Evolutionary conservation across 371 early-diverging fungal species (phyloP), one percentile per base, ranked within the genome.

Genomic region (Mortierella sp.): DNA sequence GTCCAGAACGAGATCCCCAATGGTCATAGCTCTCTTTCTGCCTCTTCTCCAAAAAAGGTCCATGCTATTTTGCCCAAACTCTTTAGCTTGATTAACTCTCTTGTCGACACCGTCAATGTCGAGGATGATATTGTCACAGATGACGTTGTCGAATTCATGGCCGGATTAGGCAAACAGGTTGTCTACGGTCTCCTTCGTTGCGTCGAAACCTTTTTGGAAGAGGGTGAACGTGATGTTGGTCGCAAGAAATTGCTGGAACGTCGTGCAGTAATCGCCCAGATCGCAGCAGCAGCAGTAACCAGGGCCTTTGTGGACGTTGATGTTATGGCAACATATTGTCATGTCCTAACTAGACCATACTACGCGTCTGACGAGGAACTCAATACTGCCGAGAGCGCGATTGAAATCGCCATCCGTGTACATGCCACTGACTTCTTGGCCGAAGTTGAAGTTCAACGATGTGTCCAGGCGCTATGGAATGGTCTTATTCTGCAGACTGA

Each of bases 391-490:
- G 81, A 80, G 59, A 75, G 51, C 40, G 74, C 81, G 0, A 68
- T 83, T 42, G 83, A 83, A 34, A 66, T 83, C 35, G 83, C 83
- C n/a, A 72, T 83, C 32, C 69, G 81, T 23, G 64, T 83, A 15
- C 84, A 83, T 66, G 84, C 84, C 0, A 81, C 81, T 3, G 69
- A 76, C 53, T 81, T 83, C 49, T 72, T 83, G 70, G 73, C 81
- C 15, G 75, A 83, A 31, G 61, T 76, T 55, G 81, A 83, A 63
- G 71, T 81, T 40, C 82, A 80, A 60, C 72, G 76, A 22, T 80
- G 81, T 59, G 74, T 83, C 35, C 81, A 83, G 47, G 84, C 77
- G n/a, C 57, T 83, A 12, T 83, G 84, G 84, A 83, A 76, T 22
- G 84, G 84, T 26, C 55, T 74, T 8, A 68, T 83, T 15, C 68